Evolutionary conservation across 805 yeast genomes (phyloP).

Genomic region (Cyberlindnera xylosilytica): DNA sequence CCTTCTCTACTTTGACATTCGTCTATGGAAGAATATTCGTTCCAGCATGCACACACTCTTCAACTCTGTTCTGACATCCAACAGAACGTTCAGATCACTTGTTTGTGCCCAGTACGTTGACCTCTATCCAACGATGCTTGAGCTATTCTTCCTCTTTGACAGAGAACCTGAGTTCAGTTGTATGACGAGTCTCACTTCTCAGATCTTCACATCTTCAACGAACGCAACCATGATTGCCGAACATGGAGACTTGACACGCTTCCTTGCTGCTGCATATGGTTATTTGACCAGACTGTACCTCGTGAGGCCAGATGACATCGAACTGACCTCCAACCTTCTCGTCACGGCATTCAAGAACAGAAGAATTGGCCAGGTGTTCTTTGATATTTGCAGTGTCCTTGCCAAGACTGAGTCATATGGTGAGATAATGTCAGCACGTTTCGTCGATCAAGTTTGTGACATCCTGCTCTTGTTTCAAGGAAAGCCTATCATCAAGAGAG

Average conservation of each 20-base stretch:
- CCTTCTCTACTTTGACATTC: constrained; percentile 55
- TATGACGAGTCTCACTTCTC: constrained; percentile 71
- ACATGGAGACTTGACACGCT: constrained; percentile 62
- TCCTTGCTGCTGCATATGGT: constrained; percentile 60
- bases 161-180: constrained; percentile 77
- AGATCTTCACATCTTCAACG: constrained; percentile 74
- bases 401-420: constrained; percentile 61
- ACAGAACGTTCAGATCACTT: constrained; percentile 50
- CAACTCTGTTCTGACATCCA: constrained; percentile 61
- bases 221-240: constrained; percentile 60
- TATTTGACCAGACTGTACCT: constrained; percentile 56
- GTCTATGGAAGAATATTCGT: constrained; percentile 69
- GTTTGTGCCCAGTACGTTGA: constrained; percentile 80
- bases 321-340: constrained; percentile 22
- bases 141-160: constrained; percentile 64
- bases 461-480: constrained; percentile 73
- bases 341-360: constrained; percentile 52
- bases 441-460: constrained; percentile 61
- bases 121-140: constrained; percentile 71
- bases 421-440: constrained; percentile 39
- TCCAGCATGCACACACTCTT: constrained; percentile 58
- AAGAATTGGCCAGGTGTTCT: constrained; percentile 73
- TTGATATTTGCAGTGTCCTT: constrained; percentile 75
- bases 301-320: constrained; percentile 40
- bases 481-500: constrained; percentile 69